Evolutionary conservation across 2,329 filamentous ascomycete genomes (phyloP).

Genomic region (Xylariales sp.): DNA sequence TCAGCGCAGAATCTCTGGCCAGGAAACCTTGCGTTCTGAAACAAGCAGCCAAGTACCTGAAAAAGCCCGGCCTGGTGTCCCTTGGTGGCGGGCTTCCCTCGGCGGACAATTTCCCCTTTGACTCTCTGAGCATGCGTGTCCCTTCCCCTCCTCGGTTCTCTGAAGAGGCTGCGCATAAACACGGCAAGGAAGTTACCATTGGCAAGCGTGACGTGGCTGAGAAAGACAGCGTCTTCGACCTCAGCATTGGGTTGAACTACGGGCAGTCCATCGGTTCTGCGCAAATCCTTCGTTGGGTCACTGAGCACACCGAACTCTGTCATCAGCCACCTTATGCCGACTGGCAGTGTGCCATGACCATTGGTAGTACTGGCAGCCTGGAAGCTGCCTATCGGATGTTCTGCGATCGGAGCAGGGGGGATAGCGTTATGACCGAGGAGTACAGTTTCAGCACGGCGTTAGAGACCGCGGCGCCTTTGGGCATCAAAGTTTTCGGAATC

Average conservation of each 20-base stretch:
- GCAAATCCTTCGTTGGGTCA: conserved; percentile 84
- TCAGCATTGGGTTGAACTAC: conserved; percentile 89
- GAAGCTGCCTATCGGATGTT: conserved; percentile 84
- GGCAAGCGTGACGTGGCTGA: conserved; percentile 74
- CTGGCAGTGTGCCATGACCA: conserved; percentile 79
- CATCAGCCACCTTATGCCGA: conserved; percentile 83
- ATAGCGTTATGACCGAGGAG: conserved; percentile 80
- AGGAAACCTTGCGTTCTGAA: conserved; percentile 72
- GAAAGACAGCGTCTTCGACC: conserved; percentile 53
- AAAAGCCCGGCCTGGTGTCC: conserved; percentile 80
- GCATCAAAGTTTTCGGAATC: conserved; percentile 46
- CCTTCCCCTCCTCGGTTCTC: conserved; percentile 62
- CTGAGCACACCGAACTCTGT: conserved; percentile 92
- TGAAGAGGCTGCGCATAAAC: neutral
- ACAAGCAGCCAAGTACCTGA: conserved; percentile 71
- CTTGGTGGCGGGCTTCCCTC: conserved; percentile 89
- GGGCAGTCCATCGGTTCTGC: conserved; percentile 80
- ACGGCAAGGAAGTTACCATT: conserved; percentile 56
- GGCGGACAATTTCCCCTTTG: conserved; percentile 87
- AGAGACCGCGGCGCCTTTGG: conserved; percentile 52
- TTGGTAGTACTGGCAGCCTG: conserved; percentile 80
- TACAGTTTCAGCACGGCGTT: conserved; percentile 80
- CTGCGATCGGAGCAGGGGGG: conserved; percentile 61
- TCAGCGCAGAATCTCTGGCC: conserved; percentile 58
- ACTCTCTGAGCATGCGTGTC: conserved; percentile 69